Conservation (phyloP, 83 land plant genomes). For the Thuja plicata region DNA sequence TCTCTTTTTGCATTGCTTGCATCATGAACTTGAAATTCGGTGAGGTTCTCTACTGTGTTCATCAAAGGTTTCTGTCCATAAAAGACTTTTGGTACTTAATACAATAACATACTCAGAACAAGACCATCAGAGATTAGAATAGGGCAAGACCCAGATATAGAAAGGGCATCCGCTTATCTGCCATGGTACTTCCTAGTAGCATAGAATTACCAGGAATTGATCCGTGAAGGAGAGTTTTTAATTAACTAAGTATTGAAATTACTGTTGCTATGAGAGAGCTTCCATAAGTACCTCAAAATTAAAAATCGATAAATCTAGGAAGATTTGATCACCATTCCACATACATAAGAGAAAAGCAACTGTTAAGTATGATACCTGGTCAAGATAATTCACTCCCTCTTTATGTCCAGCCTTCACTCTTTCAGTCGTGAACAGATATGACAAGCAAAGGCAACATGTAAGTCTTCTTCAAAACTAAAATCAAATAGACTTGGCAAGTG, state of each 20-base stretch:
- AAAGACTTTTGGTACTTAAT: slow-evolving; percentile 81
- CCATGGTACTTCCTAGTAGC: slow-evolving; percentile 74
- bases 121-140: slow-evolving; percentile 52
- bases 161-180: slow-evolving; percentile 29
- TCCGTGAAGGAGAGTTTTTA: neutral
- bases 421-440: slow-evolving; percentile 87
- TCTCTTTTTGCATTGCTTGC: slow-evolving; percentile 79
- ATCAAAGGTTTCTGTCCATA: slow-evolving; percentile 76
- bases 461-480: slow-evolving; percentile 52
- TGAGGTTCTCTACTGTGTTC: slow-evolving; percentile 72
- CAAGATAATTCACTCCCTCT: slow-evolving; percentile 69
- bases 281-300: slow-evolving; percentile 48
- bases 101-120: slow-evolving; percentile 85
- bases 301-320: slow-evolving; percentile 66
- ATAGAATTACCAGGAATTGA: too few species aligned
- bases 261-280: slow-evolving; percentile 45
- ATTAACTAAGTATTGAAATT: neutral
- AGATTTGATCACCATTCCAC: slow-evolving; percentile 64
- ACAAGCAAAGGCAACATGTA: slow-evolving; percentile 83
- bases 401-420: slow-evolving; percentile 91
- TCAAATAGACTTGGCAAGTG: neutral
- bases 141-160: slow-evolving; percentile 14
- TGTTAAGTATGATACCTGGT: slow-evolving; percentile 7
- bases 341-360: slow-evolving; percentile 34
- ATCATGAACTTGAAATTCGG: slow-evolving; percentile 63